A percentile compares a stretch with the other conserved stretches of the same genome.
These are phyloP conservation scores for Curvularia verruculosa DNA, from an alignment of 2,329 filamentous ascomycete species.

Conservation along the genomic window DNA sequence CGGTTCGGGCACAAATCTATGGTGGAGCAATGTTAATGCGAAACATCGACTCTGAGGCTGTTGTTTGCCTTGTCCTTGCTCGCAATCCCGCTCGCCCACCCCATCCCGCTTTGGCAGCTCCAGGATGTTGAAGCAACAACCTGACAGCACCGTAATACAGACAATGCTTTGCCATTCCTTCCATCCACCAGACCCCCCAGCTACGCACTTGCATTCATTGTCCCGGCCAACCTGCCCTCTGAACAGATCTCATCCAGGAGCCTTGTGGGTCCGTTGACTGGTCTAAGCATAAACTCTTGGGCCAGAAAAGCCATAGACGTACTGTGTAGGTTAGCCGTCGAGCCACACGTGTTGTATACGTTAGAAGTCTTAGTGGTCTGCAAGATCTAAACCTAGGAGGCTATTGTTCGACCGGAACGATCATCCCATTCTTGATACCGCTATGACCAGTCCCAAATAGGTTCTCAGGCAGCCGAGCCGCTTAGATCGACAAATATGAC, in stretches of 20 bases:
- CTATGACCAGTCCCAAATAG: background rate
- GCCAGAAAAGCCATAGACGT: background rate
- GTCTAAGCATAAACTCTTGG: background rate
- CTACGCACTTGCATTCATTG: background rate
- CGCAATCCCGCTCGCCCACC: background rate
- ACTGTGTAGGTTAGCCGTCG: background rate
- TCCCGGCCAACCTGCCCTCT: background rate
- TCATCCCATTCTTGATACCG: background rate
- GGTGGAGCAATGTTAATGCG: background rate
- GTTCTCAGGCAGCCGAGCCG: background rate
- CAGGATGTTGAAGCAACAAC: background rate
- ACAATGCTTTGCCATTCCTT: background rate
- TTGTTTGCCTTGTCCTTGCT: conserved; percentile 1
- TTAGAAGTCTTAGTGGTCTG: too few relatives aligned
- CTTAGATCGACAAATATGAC: conserved; percentile 3
- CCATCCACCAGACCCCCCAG: background rate
- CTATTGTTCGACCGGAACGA: background rate
- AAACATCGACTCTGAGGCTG: conserved; percentile 1
- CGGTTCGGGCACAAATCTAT: background rate
- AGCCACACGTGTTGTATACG: background rate
- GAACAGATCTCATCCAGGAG: background rate
- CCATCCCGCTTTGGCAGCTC: background rate
- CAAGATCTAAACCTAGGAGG: background rate
- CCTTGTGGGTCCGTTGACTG: background rate
- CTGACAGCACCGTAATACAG: background rate